Evolutionary conservation across 2,329 filamentous ascomycete species (phyloP), one percentile per base, ranked within the genome.

Genomic region (Cercospora zeina): DNA sequence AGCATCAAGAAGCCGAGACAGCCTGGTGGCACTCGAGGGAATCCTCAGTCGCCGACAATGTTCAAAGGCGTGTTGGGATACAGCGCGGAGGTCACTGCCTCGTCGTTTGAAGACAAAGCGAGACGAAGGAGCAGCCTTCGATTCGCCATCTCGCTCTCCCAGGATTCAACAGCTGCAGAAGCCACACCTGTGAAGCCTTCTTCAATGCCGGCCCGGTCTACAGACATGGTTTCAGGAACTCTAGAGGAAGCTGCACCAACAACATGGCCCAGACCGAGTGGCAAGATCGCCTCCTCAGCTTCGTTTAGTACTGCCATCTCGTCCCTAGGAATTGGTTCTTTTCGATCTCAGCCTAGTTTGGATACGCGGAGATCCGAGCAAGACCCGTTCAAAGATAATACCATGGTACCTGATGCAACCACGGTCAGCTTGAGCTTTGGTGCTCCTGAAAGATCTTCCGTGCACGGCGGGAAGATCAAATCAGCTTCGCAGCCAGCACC

Each of bases 1-100:
- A 77, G 77, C 10, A 70, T 76, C 34, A 80, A 79, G 69, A 80
- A 79, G 59, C 68, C 67, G 4, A 47, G 58, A 50, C 27, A 53
- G 27, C 58, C 59, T 16, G 58, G 54, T 4, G 63, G 64, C 24
- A 51, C 51, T 14, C n/a, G 58, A 11, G 66, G 59, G 30, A 45
- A 55, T 16, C 8, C 45, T 27, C 61, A 61, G 13, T 68, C 67
- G 8, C 67, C 68, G 16, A 65, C 54, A n/a, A 21, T 62, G 10
- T 42, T 37, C 31, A 68, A 64, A 33, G 36, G 57, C 14, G 49
- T 30, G n/a, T 30, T 16, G 2, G 27, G 21, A 14, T 31, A 39
- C 31, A 62, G 61, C 45, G 54, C 19, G 11, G 54, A 62, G 14
- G 45, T 56, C 27, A 47, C 49, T 7, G 19, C 50, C 5, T 53